Base-by-base conservation (phyloP, 2,329 filamentous ascomycete species). In the Tolypocladium nubicola region DNA sequence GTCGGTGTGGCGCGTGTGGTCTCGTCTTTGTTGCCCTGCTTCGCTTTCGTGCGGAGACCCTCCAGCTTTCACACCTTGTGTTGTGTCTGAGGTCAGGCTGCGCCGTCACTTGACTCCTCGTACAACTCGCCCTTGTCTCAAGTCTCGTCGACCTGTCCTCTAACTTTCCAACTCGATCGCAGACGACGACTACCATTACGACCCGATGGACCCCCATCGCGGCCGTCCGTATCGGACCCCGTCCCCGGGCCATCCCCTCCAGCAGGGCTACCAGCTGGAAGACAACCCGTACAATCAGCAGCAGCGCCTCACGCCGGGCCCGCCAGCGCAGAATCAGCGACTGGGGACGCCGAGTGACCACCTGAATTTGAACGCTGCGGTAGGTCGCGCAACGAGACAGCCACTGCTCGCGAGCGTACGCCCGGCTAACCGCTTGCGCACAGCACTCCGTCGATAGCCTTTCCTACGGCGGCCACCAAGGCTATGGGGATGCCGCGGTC, bases 291-390 rank as follows among this genome's bases (percentile, higher is more conserved):
- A 90, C 69, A 78, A 90, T 68, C 78, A 75, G 56, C 79, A 75
- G 59, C 64, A 66, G 58, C 62, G 60, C 53, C 69, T 77, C 60
- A 60, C 69, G 58, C 70, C 56, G 57, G 65, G 21, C 55, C 61
- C 37, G 61, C 63, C 16, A 59, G 64, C 21, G 61, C 66, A 35
- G 23, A 64, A 66, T 45, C 63, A 70, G 26, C 75, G 79, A 52
- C 72, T 76, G 35, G 73, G 76, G 59, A 86, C 84, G 23, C 83
- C 87, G 1, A 86, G 84, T 66, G 93, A 97, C 73, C 81, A 86
- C 58, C 77, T 97, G 55, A 84, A 88, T 58, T 80, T 92, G 62
- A 92, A 97, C 71, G 89, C 90, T 54, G 93, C 92, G 57, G 89
- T 93, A 73, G 78, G 87, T 30, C 33, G 39, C n/a, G 9, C 33